Percentiles rank a stretch among this genome's conserved stretches.
These are phyloP conservation scores for Lactarius sp. DNA, from an alignment of 768 basidiomycete species.

Conservation along the genomic window DNA sequence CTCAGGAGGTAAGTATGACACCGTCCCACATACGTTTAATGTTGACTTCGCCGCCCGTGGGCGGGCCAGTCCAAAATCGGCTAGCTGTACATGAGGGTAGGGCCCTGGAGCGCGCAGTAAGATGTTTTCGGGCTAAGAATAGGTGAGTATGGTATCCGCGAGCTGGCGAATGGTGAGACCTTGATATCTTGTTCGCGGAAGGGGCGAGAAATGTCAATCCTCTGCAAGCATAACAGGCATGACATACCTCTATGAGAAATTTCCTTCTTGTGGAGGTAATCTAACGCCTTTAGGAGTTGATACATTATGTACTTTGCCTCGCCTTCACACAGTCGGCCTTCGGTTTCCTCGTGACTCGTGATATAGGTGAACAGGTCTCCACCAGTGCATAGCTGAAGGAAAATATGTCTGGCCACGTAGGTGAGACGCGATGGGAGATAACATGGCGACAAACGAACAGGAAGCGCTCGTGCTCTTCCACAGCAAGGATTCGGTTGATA, in stretches of 20 bases:
- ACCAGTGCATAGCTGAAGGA: constrained; percentile 80
- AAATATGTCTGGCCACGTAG: constrained; percentile 54
- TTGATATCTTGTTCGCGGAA: constrained; percentile 50
- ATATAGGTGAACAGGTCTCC: constrained; percentile 89
- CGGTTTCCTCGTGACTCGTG: constrained; percentile 49
- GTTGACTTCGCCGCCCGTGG: constrained; percentile 77
- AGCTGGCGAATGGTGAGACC: constrained; percentile 33
- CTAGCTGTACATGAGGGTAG: constrained; percentile 79
- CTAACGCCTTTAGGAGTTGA: constrained; percentile 66
- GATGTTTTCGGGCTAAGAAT: constrained; percentile 73
- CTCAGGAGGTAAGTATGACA: constrained; percentile 82
- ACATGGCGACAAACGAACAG: constrained; percentile 38
- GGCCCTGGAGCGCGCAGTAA: constrained; percentile 73
- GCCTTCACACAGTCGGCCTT: constrained; percentile 59
- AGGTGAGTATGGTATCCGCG: background rate
- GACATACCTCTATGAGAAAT: constrained; percentile 74
- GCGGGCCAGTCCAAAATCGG: constrained; percentile 83
- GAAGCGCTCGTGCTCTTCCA: constrained; percentile 56
- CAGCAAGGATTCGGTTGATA: constrained; percentile 72
- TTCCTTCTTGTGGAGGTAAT: constrained; percentile 62
- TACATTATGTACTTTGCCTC: constrained; percentile 84
- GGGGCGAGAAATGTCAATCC: constrained; percentile 2
- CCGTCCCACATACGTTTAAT: constrained; percentile 82
- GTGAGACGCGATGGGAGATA: background rate
- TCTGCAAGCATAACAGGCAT: background rate